Conservation (phyloP, 2,329 filamentous ascomycete species). For the Claviceps sorghi region DNA sequence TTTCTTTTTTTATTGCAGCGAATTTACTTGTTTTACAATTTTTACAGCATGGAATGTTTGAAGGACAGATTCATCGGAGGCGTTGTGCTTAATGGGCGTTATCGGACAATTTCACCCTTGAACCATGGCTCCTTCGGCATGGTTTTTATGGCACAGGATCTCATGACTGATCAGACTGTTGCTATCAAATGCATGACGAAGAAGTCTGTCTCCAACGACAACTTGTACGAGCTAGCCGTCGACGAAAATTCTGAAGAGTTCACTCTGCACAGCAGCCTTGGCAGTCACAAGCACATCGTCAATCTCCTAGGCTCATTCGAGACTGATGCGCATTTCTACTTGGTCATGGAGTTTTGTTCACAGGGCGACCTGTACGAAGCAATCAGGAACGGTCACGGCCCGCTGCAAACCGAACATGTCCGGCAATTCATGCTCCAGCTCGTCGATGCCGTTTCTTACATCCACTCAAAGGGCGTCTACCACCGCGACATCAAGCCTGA, state of each 20-base stretch:
- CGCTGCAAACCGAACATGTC: conserved; percentile 89
- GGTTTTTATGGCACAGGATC: conserved; percentile 86
- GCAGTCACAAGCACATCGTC: conserved; percentile 78
- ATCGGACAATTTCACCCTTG: conserved; percentile 79
- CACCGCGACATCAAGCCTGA: conserved; percentile 99
- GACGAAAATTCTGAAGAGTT: conserved; percentile 76
- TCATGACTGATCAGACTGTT: conserved; percentile 61
- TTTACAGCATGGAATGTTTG: conserved; percentile 60
- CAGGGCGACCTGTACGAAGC: conserved; percentile 96
- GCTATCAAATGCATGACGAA: conserved; percentile 97
- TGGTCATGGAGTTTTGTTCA: conserved; percentile 89
- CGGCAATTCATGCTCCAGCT: conserved; percentile 95
- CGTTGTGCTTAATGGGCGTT: conserved; percentile 75
- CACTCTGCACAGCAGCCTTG: conserved; percentile 64
- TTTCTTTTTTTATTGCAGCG: conserved; percentile 9
- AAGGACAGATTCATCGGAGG: conserved; percentile 66
- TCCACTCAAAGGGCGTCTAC: conserved; percentile 82
- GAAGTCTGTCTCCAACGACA: conserved; percentile 46
- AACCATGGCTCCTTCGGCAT: conserved; percentile 98
- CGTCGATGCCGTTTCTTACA: conserved; percentile 74
- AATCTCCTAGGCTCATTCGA: conserved; percentile 85
- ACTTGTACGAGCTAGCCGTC: conserved; percentile 50
- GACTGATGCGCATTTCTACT: conserved; percentile 75
- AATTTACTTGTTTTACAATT: neutral
- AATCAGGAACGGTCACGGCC: conserved; percentile 76